Evolutionary conservation across 176 grass and related monocot genomes (phyloP).

Genomic region (Bromus sterilis): DNA sequence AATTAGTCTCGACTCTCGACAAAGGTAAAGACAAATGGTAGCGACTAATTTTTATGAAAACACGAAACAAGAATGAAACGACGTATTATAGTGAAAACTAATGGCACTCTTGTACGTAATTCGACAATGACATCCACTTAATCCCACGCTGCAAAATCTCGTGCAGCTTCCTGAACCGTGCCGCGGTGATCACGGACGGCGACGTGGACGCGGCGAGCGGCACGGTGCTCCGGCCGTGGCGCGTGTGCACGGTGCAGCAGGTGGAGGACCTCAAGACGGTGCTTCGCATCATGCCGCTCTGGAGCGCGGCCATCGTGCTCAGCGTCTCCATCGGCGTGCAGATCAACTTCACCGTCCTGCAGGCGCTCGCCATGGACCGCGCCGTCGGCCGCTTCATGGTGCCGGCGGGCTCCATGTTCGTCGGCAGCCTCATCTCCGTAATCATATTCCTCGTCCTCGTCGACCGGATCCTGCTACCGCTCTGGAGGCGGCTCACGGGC

Average conservation of each 20-base stretch:
- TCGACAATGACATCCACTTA: background rate
- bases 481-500: constrained; percentile 21
- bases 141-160: background rate
- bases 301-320: constrained; percentile 39
- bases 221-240: constrained; percentile 32
- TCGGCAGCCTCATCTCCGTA: constrained; percentile 2
- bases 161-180: constrained; percentile 63
- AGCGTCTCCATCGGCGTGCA: constrained; percentile 56
- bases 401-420: constrained; percentile 48
- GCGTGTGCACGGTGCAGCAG: constrained; percentile 58
- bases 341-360: constrained; percentile 50
- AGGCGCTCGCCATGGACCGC: constrained; percentile 78
- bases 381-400: constrained; percentile 41
- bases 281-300: constrained; percentile 54
- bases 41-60: too few relatives aligned
- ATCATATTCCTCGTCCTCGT: constrained; percentile 40
- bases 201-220: constrained; percentile 6
- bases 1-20: too few relatives aligned
- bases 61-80: too few relatives aligned
- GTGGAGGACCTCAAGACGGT: constrained; percentile 68
- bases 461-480: constrained; percentile 51
- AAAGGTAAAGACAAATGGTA: too few relatives aligned
- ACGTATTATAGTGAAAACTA: too few relatives aligned
- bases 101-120: too few relatives aligned
- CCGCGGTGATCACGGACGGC: constrained; percentile 51